A percentile compares a stretch with the other conserved stretches of the same genome.
Conservation (phyloP, 495 filamentous ascomycete genomes). For the Hypoxylon fragiforme region DNA sequence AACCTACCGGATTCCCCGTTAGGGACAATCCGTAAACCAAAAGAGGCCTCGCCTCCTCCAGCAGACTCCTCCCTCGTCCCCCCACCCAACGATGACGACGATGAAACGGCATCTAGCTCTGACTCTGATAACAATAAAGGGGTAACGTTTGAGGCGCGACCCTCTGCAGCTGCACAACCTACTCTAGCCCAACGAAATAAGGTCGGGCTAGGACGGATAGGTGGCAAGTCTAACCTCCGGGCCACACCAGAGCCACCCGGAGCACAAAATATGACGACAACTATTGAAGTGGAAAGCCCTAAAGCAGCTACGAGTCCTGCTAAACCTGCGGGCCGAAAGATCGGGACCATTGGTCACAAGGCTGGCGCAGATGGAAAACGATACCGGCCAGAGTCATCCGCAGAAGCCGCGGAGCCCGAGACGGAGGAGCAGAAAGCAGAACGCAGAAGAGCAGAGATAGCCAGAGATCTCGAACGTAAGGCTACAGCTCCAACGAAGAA, state of each 20-base stretch:
- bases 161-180: conserved; percentile 25
- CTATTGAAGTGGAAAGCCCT: conserved; percentile 10
- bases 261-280: conserved; percentile 29
- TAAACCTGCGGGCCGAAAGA: conserved; percentile 24
- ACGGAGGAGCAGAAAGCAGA: conserved; percentile 58
- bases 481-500: conserved; percentile 66
- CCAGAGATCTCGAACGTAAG: conserved; percentile 65
- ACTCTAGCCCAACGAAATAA: conserved; percentile 25
- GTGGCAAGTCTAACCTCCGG: conserved; percentile 37
- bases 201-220: conserved; percentile 48
- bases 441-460: conserved; percentile 64
- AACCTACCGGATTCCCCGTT: conserved; percentile 12
- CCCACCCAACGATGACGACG: conserved; percentile 17
- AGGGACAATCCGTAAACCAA: conserved; percentile 25
- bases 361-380: conserved; percentile 26
- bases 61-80: conserved; percentile 16
- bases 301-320: conserved; percentile 30
- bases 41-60: conserved; percentile 14
- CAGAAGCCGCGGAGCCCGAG: conserved; percentile 19
- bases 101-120: conserved; percentile 49
- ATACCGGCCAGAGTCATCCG: conserved; percentile 14
- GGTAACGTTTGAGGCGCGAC: background rate
- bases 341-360: conserved; percentile 44
- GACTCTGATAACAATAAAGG: conserved; percentile 25
- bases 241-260: conserved; percentile 31